Evolutionary conservation across 805 yeast genomes (phyloP), one percentile per base, ranked within the genome.

Genomic region (Ogataea ganodermae): DNA sequence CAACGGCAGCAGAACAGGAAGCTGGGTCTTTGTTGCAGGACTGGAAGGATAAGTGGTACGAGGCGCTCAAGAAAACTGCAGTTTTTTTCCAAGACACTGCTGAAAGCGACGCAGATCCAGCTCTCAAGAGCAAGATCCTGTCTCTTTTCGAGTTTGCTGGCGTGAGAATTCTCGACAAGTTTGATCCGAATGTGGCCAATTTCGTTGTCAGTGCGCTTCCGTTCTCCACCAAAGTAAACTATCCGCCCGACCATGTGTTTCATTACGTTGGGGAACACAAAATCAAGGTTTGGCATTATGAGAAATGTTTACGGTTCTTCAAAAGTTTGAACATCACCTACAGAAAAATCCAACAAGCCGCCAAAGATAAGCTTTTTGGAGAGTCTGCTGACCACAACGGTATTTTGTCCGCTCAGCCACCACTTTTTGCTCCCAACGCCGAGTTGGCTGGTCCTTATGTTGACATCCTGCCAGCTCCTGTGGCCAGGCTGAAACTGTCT

Each of bases 261-360:
- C 67, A 72, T 46, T 70, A 73, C 50, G 81, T 77, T 16, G 62
- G 67, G 32, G 62, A 65, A 16, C 65, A 71, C 36, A 73, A 75
- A 50, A 77, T 78, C 48, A 79, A 79, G 57, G 83, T 79, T 18
- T 79, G 84, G 84, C 80, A 76, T 60, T 77, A 71, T 53, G 82
- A 78, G 49, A 79, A 79, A 61, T 81, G 79, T 18, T 75, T 76
- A 52, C 62, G 83, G 36, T 79, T 79, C 50, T 73, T 79, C 58
- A 77, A 76, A 55, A 73, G 76, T 53, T 65, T 79, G 52, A 67
- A 79, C 72, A 44, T 74, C 61, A 45, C 70, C 41, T 57, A 73
- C 60, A 55, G 72, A 46, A 68, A 63, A 55, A 62, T 63, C 20
- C 63, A 60, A 48, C 69, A 65, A 44, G 57, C 62, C 5, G 58